Percentiles rank a stretch among this genome's conserved stretches.
phyloP scores from a whole-genome alignment of 176 grass and related monocot species.

The Raddia guianensis region DNA sequence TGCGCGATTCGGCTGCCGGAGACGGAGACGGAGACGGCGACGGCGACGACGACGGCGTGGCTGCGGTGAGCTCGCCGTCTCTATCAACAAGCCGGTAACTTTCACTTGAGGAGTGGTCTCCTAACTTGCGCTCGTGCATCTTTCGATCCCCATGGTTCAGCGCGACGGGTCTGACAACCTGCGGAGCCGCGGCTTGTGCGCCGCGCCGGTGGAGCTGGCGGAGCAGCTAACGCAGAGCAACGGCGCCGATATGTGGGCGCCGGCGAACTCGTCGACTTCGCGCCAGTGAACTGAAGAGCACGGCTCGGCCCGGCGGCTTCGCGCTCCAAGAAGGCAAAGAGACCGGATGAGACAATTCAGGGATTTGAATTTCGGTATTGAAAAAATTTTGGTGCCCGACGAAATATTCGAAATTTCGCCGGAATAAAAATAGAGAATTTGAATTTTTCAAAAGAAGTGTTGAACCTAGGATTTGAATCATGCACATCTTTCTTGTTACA shows the following conservation, averaged over 20 bases:
- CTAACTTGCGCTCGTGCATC: neutral
- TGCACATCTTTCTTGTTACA: too few relatives aligned
- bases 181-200: conserved; percentile 51
- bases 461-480: too few relatives aligned
- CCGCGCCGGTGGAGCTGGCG: conserved; percentile 41
- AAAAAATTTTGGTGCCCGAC: too few relatives aligned
- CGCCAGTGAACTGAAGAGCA: conserved; percentile 7
- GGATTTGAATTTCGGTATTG: too few relatives aligned
- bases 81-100: neutral
- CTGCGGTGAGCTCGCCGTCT: conserved; percentile 39
- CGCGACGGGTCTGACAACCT: conserved; percentile 45
- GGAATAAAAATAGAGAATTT: too few relatives aligned
- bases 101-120: neutral
- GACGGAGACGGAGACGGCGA: neutral
- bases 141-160: conserved; percentile 37
- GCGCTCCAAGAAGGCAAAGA: neutral
- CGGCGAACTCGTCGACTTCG: conserved; percentile 37
- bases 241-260: conserved; percentile 65
- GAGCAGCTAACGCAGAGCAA: conserved; percentile 50
- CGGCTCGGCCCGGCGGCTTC: neutral
- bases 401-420: too few relatives aligned
- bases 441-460: too few relatives aligned
- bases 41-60: neutral
- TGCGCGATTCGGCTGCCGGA: neutral
- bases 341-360: neutral